phyloP scores from a whole-genome alignment of 495 filamentous ascomycete genomes.

The Chaetomium fimeti region DNA sequence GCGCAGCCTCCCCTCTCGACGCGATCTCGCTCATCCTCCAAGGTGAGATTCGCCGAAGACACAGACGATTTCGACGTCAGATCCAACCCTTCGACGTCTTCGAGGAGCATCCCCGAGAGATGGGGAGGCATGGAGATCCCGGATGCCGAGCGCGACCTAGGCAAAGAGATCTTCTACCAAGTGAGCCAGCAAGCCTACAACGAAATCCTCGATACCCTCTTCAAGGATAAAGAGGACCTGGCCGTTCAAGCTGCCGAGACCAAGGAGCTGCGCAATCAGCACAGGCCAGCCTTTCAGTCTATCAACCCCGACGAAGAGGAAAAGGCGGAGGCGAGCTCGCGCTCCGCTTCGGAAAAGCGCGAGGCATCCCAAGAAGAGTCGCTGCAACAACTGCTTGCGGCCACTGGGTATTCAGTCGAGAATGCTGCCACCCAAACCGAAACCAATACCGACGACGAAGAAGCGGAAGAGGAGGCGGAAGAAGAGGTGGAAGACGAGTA shows the following conservation, averaged over 20 bases:
- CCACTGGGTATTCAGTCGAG: constrained; percentile 50
- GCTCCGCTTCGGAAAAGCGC: neutral
- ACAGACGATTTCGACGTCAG: constrained; percentile 67
- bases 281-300: constrained; percentile 46
- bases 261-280: constrained; percentile 58
- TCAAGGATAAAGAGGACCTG: constrained; percentile 74
- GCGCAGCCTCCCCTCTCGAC: constrained; percentile 52
- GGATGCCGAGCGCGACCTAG: constrained; percentile 75
- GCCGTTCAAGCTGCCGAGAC: constrained; percentile 67
- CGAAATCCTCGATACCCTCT: constrained; percentile 82
- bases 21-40: constrained; percentile 79
- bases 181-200: constrained; percentile 88
- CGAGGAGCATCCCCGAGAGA: constrained; percentile 73
- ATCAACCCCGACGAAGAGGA: constrained; percentile 50
- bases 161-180: constrained; percentile 86
- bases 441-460: constrained; percentile 17
- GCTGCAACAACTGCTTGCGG: constrained; percentile 51
- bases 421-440: constrained; percentile 5
- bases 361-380: constrained; percentile 36
- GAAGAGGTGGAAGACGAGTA: constrained; percentile 23
- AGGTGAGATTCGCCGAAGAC: constrained; percentile 80
- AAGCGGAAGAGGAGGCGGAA: constrained; percentile 21
- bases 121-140: constrained; percentile 83
- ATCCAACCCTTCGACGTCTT: constrained; percentile 78
- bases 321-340: constrained; percentile 18